A percentile compares a stretch with the other conserved stretches of the same genome.
Conservation (phyloP, 306 rosid genomes). For the Cicer yamashitae region DNA sequence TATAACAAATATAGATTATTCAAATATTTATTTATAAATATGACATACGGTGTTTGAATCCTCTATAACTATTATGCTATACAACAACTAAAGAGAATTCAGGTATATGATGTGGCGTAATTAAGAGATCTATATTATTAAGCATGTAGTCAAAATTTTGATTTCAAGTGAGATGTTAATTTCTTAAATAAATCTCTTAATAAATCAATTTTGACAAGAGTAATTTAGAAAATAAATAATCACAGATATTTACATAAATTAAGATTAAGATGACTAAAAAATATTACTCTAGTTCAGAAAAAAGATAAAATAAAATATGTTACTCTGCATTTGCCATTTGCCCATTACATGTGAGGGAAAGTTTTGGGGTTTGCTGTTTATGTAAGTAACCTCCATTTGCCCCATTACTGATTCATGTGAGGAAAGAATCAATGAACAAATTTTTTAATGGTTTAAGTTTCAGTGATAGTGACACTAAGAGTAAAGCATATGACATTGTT, state of each 20-base stretch:
- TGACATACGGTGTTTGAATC: too few relatives aligned
- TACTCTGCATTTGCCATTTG: background rate
- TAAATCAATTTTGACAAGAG: too few relatives aligned
- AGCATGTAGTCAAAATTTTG: too few relatives aligned
- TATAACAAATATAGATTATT: too few relatives aligned
- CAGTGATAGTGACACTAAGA: constrained; percentile 57
- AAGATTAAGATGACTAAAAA: background rate
- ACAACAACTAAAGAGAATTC: too few relatives aligned
- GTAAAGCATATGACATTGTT: constrained; percentile 56
- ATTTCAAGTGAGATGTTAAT: too few relatives aligned
- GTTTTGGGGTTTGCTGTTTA: constrained; percentile 43
- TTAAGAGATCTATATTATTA: accelerated
- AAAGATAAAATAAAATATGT: background rate
- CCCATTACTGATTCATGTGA: constrained; percentile 57
- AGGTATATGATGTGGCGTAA: accelerated
- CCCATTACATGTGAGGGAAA: constrained; percentile 53
- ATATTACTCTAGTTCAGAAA: background rate
- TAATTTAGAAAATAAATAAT: too few relatives aligned
- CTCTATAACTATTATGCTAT: too few relatives aligned
- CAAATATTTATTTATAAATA: too few relatives aligned
- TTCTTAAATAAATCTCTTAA: too few relatives aligned
- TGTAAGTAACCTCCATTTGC: constrained; percentile 44
- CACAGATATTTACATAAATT: background rate
- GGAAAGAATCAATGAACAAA: constrained; percentile 59
- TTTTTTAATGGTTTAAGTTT: constrained; percentile 45